Conservation (phyloP, 1,139 yeast genomes). For the Yamadazyma pseudoaaseri region DNA sequence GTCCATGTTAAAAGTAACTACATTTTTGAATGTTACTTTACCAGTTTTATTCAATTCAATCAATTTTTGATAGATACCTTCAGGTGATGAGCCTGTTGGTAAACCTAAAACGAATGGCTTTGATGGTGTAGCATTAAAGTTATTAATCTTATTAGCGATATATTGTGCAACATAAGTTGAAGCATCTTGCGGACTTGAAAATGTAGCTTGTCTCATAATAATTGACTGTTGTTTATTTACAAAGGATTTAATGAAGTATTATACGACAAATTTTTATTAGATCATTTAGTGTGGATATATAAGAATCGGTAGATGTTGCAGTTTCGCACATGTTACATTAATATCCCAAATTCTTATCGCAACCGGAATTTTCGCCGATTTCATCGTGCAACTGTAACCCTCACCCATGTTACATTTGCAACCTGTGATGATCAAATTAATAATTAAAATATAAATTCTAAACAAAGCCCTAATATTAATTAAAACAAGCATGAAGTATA, state of each 20-base stretch:
- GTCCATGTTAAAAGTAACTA: slow-evolving; percentile 64
- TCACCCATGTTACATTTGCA: slow-evolving; percentile 8
- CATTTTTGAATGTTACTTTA: slow-evolving; percentile 49
- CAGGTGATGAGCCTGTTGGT: slow-evolving; percentile 69
- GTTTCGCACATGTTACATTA: slow-evolving; percentile 1
- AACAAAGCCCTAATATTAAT: not conserved
- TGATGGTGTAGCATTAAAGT: slow-evolving; percentile 44
- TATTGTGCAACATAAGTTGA: slow-evolving; percentile 50
- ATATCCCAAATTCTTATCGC: not conserved
- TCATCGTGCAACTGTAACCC: too few relatives aligned
- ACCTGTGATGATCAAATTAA: slow-evolving; percentile 1
- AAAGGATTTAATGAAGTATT: too few relatives aligned
- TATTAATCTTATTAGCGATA: slow-evolving; percentile 45
- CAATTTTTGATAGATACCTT: slow-evolving; percentile 51
- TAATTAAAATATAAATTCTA: not conserved
- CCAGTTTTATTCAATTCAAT: slow-evolving; percentile 48
- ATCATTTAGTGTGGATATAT: too few relatives aligned
- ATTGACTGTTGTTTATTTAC: too few relatives aligned
- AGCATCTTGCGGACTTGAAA: slow-evolving; percentile 42
- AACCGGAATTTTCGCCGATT: not conserved
- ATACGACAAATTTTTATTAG: too few relatives aligned
- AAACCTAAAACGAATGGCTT: slow-evolving; percentile 60
- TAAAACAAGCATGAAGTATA: slow-evolving; percentile 9
- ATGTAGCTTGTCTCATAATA: slow-evolving; percentile 39
- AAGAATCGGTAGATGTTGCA: too few relatives aligned